phyloP scores from a whole-genome alignment of 2,329 filamentous ascomycete genomes.

The Escovopsis sp. region DNA sequence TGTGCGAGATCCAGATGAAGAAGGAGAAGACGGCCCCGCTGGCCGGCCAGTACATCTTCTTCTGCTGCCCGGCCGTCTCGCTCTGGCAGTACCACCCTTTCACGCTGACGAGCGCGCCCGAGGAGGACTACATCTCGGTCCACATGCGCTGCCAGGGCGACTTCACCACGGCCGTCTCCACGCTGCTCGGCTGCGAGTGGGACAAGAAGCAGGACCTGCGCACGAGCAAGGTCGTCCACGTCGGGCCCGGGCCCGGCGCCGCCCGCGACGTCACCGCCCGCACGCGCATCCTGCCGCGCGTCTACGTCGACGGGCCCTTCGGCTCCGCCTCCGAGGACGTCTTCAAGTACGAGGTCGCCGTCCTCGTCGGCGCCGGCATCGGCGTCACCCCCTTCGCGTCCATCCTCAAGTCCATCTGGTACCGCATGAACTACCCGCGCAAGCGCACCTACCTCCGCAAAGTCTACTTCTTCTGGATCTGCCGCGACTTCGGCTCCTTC shows the following conservation, averaged over 20 bases:
- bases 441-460: constrained; percentile 66
- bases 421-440: constrained; percentile 77
- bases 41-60: constrained; percentile 77
- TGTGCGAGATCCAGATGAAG: constrained; percentile 85
- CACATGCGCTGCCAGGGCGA: constrained; percentile 73
- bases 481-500: constrained; percentile 73
- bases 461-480: constrained; percentile 90
- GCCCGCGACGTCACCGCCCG: constrained; percentile 27
- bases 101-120: constrained; percentile 70
- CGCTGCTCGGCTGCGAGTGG: constrained; percentile 60
- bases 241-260: constrained; percentile 32
- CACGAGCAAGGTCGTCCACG: constrained; percentile 53
- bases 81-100: constrained; percentile 85
- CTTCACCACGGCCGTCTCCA: constrained; percentile 57
- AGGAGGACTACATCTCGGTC: constrained; percentile 81
- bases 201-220: constrained; percentile 30
- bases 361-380: constrained; percentile 71
- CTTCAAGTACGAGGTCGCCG: constrained; percentile 71
- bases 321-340: constrained; percentile 78
- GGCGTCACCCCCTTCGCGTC: constrained; percentile 78
- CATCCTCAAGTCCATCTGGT: constrained; percentile 85
- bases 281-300: constrained; percentile 57
- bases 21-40: constrained; percentile 72
- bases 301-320: constrained; percentile 76
- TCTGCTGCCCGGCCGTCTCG: constrained; percentile 74